Evolutionary conservation across 129 eudicot species (phyloP), one percentile per base, ranked within the genome.

Genomic region (Cynara cardunculus): DNA sequence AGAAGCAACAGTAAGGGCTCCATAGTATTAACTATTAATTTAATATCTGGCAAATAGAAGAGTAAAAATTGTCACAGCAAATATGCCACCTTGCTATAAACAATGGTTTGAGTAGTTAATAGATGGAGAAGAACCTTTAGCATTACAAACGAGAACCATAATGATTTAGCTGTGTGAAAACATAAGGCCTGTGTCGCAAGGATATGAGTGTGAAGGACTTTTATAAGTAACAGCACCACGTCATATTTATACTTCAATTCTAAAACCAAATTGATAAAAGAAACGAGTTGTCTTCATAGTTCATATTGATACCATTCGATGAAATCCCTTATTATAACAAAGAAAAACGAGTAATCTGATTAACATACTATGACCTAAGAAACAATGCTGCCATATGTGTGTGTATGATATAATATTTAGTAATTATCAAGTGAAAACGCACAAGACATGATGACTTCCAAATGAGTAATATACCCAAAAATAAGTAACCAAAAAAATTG

Each of bases 1-100:
- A 83, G 30, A 73, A 70, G 41, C 46, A 61, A 69, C 62, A 56
- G 65, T 70, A 77, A 56, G 31, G 65, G 30, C 41, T 70, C 53
- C 85, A 24, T 70, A 39, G 27, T 24, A 41, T 37, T 34, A 74
- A 27, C 19, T 53, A 18, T n/a, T 53, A 46, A 46, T 46, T 13
- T 25, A 56, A 31, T 49, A 19, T 62, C 39, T 61, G 69, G 30
- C 69, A 53, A 59, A 59, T 19, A 11, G 25, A 59, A n/a, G 24
- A 59, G 11, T 59, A 6, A 59, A 16, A 56, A 59, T 59, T 6
- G 21, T 62, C 46, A 46, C 28, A 75, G 25, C 56, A 27, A 24
- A 53, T n/a, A 75, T 22, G 28, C 68, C 53, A 69, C 5, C 7
- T 8, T 34, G 2, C 19, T 19, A 72, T 72, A 18, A 72, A 72